A percentile compares a stretch with the other conserved stretches of the same genome.
phyloP scores from a whole-genome alignment of 352 stramenopile genomes.

The Pythium chondricola region DNA sequence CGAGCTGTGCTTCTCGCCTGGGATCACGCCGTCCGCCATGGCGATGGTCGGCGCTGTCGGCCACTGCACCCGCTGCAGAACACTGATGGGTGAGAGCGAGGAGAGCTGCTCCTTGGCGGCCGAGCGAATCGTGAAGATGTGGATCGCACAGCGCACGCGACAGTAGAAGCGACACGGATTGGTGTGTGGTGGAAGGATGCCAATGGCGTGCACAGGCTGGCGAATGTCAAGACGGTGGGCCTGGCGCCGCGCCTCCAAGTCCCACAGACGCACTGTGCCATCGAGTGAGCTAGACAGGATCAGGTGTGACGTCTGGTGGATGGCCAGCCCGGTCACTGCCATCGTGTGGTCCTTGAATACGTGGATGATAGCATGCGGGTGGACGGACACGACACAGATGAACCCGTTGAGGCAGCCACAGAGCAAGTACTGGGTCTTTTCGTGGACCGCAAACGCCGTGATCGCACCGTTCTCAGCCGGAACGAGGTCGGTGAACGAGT shows the following conservation, averaged over 20 bases:
- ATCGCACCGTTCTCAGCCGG: constrained; percentile 47
- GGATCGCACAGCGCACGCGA: constrained; percentile 44
- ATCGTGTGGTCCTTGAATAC: constrained; percentile 70
- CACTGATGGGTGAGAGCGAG: constrained; percentile 44
- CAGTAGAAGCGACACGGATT: constrained; percentile 55
- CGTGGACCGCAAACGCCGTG: constrained; percentile 56
- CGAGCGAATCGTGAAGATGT: constrained; percentile 57
- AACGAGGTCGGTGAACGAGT: constrained; percentile 49
- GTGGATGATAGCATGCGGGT: constrained; percentile 49
- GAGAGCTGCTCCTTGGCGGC: constrained; percentile 64
- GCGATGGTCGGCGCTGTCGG: constrained; percentile 15
- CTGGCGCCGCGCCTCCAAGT: constrained; percentile 54
- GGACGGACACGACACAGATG: constrained; percentile 50
- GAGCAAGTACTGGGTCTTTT: constrained; percentile 61
- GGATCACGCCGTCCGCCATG: constrained; percentile 12
- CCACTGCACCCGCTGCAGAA: constrained; percentile 44
- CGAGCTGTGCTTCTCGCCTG: constrained; percentile 13
- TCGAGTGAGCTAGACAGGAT: constrained; percentile 71
- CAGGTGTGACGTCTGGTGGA: constrained; percentile 43
- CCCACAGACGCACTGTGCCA: constrained; percentile 57
- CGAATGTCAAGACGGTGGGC: constrained; percentile 56
- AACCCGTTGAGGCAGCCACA: constrained; percentile 48
- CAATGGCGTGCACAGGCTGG: constrained; percentile 34
- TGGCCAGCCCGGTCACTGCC: constrained; percentile 40
- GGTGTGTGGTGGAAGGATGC: constrained; percentile 26